Conservation (phyloP, 495 filamentous ascomycete species). For the Entonaema liquescens region DNA sequence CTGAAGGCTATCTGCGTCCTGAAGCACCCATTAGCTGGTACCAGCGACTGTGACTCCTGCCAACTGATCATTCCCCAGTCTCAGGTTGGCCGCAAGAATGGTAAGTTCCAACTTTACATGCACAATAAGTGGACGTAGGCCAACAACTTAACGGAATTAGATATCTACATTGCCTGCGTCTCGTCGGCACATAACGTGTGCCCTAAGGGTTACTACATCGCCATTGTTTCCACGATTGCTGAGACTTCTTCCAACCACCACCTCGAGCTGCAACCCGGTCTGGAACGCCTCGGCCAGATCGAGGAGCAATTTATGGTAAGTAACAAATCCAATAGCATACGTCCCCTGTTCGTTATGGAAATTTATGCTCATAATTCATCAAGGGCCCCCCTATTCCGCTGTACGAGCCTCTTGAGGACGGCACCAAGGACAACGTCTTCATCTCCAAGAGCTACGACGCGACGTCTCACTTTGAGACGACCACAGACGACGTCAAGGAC, state of each 20-base stretch:
- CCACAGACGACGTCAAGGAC: constrained; percentile 88
- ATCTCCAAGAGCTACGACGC: constrained; percentile 99
- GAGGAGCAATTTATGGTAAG: constrained; percentile 94
- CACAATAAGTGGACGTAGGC: no score
- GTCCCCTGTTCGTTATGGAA: not conserved
- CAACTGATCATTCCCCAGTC: constrained; percentile 98
- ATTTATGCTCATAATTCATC: constrained; percentile 15
- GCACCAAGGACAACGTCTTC: constrained; percentile 89
- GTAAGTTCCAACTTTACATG: no score
- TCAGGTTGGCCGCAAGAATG: constrained; percentile 93
- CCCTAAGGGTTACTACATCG: constrained; percentile 98
- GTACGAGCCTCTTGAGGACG: constrained; percentile 90
- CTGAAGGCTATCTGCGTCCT: constrained; percentile 97
- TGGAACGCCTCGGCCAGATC: constrained; percentile 91
- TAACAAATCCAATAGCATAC: not conserved
- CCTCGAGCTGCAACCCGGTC: constrained; percentile 89
- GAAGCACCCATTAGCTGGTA: constrained; percentile 88
- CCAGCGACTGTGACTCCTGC: constrained; percentile 87
- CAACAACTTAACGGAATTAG: constrained; percentile 56
- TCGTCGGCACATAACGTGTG: constrained; percentile 97
- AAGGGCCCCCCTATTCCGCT: constrained; percentile 84
- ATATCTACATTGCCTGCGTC: constrained; percentile 98
- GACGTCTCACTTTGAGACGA: constrained; percentile 96
- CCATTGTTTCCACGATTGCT: constrained; percentile 96
- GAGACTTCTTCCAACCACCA: constrained; percentile 93